Evolutionary conservation across 768 basidiomycete genomes (phyloP).

Genomic region (Agaricus bisporus): DNA sequence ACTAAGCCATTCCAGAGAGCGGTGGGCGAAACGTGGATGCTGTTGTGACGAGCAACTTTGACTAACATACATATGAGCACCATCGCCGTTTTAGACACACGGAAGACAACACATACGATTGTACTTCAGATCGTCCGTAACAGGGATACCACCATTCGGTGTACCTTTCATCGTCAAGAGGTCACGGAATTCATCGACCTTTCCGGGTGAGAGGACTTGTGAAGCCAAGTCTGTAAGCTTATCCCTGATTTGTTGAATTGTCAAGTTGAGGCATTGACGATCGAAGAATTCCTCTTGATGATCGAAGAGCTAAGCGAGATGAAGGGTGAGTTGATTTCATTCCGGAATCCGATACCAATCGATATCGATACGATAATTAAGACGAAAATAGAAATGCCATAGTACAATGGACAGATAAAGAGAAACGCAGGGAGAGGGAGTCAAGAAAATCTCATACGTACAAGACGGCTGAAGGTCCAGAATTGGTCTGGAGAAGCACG

Average conservation of each 20-base stretch:
- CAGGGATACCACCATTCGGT: slow-evolving; percentile 76
- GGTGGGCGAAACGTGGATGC: slow-evolving; percentile 88
- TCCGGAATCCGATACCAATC: neutral
- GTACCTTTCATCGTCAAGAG: slow-evolving; percentile 54
- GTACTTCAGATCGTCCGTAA: slow-evolving; percentile 86
- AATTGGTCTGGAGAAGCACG: slow-evolving; percentile 70
- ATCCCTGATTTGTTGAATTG: slow-evolving; percentile 67
- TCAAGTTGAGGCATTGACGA: slow-evolving; percentile 58
- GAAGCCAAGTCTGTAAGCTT: slow-evolving; percentile 60
- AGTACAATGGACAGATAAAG: neutral
- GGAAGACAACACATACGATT: slow-evolving; percentile 48
- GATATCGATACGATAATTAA: neutral
- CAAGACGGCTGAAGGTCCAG: slow-evolving; percentile 70
- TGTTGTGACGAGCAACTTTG: slow-evolving; percentile 87
- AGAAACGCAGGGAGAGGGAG: neutral
- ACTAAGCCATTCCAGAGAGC: slow-evolving; percentile 72
- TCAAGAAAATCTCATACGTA: slow-evolving; percentile 23
- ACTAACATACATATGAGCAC: slow-evolving; percentile 38
- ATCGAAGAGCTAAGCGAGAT: slow-evolving; percentile 59
- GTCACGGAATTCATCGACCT: slow-evolving; percentile 50
- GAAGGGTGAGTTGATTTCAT: neutral
- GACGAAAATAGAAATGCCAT: too few relatives aligned
- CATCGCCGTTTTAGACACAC: neutral
- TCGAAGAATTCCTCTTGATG: slow-evolving; percentile 77
- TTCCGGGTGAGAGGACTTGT: slow-evolving; percentile 42